Base-by-base conservation (phyloP, 257 asterid genomes). In the Fraxinus quadrangulata region DNA sequence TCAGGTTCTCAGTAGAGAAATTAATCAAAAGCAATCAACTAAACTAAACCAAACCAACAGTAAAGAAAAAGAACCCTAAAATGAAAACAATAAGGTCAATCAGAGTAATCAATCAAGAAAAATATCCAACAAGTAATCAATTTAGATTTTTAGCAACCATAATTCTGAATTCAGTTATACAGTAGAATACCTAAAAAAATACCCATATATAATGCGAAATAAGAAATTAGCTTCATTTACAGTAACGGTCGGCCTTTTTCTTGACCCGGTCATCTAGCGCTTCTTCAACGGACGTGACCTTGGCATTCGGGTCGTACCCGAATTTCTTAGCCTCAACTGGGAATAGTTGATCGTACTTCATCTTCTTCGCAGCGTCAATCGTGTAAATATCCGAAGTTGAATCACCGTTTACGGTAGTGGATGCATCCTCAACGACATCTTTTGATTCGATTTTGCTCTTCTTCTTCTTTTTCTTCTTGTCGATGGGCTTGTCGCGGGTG, bases 191-290 rank as follows among this genome's bases (percentile, higher is more conserved):
- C 70, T 63, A 73, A 79, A 69, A 11, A 36, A 56, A 65, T 17
- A 26, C 4, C 21, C 54, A 77, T 33, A 34, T 0, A 54, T 16
- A 0, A 74, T 21, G 21, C 0, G 39, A 69, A 3, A 16, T 40
- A 6, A 5, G 40, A 37, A 37, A 31, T 33, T 51, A 16, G 40
- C 45, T 10, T 86, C 84, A 95, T 88, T 95, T 95, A 81, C 99
- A 95, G 74, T 95, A 95, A 34, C 99, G 98, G 75, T 95, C 99
- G 6, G 99, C 99, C 81, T 95, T 95, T 85, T 95, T 95, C 91
- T 89, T 93, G 61, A 91, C 96, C 34, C 99, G 97, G 71, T 95
- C 97, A 71, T 95, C 96, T 28, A 95, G 92, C 77, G 99, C 99
- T 40, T 95, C 93, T 82, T 93, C 99, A 0, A 95, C 94, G 74